Base-by-base conservation (phyloP, 371 early-diverging fungal genomes). In the Lichtheimia ramosa region DNA sequence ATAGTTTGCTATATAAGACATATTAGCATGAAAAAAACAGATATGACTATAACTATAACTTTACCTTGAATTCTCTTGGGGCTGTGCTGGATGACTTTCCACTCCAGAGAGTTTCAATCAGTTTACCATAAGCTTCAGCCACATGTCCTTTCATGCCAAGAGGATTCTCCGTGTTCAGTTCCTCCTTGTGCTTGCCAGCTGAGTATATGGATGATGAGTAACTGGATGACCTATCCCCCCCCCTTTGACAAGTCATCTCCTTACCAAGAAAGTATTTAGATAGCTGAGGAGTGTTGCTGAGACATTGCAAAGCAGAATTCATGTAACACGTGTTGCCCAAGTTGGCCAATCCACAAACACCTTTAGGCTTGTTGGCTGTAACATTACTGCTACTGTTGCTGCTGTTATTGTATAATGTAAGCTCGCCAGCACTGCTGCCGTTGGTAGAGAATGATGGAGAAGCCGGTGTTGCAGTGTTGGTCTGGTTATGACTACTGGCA, bases 301-400 rank as follows among this genome's bases (percentile, higher is more conserved):
- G 70, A 61, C 92, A 92, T 69, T 95, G 94, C 2, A 95, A 61
- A 0, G 88, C 88, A 3, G 89, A 84, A 71, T 91, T 92, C 92
- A 95, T 92, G 70, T 88, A 93, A 71, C 95, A 95, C 0, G 94
- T 93, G 65, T 95, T 95, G 50, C 94, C 94, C 20, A 93, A 74
- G 62, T 95, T 95, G 23, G 62, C 64, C 28, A 93, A 77, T 5
- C 94, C 94, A 16, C 74, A 81, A 2, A 82, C 68, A 6, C 89
- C 91, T 41, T 66, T 51, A n/a, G 55, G 46, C 21, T 46, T 46
- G 18, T n/a, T 46, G 46, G 18, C 21, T 18, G 46, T 3, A 46
- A 2, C 46, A 21, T 46, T 21, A 15, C 34, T 54, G 16, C 13
- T 6, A 14, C 10, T 16, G 16, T 20, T 41, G 13, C 34, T 27